A percentile compares a stretch with the other conserved stretches of the same genome.
Evolutionary conservation across 129 eudicot genomes (phyloP).

Genomic region (Apium graveolens): DNA sequence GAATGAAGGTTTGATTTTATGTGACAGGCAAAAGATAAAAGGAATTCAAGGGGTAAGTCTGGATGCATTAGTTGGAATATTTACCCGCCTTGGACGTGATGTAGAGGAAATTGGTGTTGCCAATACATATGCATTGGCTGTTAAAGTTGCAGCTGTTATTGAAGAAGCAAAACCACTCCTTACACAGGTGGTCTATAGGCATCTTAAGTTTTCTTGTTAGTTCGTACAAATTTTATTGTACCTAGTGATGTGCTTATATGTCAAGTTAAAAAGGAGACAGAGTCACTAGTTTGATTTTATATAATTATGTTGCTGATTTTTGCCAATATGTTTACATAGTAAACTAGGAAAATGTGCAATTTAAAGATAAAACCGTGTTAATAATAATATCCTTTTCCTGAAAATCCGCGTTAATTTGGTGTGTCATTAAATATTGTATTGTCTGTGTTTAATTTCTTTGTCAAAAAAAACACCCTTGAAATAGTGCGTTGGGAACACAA

Average conservation of each 20-base stretch:
- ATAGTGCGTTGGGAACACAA: neutral
- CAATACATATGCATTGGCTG: slow-evolving; percentile 62
- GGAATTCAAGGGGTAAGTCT: slow-evolving; percentile 87
- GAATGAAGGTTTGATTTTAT: slow-evolving; percentile 73
- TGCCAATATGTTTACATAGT: neutral
- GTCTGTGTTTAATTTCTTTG: neutral
- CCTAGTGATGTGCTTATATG: neutral
- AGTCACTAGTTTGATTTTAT: neutral
- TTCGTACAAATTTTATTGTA: neutral
- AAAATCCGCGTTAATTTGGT: neutral
- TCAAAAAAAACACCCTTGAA: neutral
- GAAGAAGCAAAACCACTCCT: slow-evolving; percentile 87
- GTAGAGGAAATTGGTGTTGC: slow-evolving; percentile 81
- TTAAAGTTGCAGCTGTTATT: slow-evolving; percentile 52
- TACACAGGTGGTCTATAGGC: slow-evolving; percentile 50
- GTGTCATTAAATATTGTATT: neutral
- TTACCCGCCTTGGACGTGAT: slow-evolving; percentile 83
- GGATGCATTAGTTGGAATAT: slow-evolving; percentile 86
- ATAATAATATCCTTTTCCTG: neutral
- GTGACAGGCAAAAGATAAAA: slow-evolving; percentile 76
- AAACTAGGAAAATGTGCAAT: neutral
- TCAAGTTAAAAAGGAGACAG: neutral
- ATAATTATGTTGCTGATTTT: neutral
- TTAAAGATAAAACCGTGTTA: neutral
- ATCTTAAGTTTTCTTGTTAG: slow-evolving; percentile 9